These are phyloP conservation scores for Taiwanofungus camphoratus DNA, from an alignment of 1,284 basidiomycete genomes.

Conservation along the genomic window DNA sequence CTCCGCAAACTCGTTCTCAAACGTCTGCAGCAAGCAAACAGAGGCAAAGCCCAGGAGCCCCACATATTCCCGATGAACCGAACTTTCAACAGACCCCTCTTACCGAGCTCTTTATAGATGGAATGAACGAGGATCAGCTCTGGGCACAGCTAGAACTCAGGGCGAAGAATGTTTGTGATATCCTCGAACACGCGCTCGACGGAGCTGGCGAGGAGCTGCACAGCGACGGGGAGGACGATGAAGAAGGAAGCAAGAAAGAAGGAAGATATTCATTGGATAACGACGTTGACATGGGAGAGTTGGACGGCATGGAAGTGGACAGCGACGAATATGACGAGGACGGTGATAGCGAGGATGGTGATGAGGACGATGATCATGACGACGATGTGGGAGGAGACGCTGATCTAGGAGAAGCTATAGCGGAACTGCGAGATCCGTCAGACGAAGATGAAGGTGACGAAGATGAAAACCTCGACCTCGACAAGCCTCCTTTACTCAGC, in stretches of 20 bases:
- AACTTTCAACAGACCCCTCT: slow-evolving; percentile 70
- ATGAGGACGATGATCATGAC: slow-evolving; percentile 31
- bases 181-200: slow-evolving; percentile 55
- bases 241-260: slow-evolving; percentile 27
- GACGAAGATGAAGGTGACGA: slow-evolving; percentile 30
- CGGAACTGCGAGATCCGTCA: slow-evolving; percentile 24
- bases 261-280: slow-evolving; percentile 29
- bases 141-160: slow-evolving; percentile 91
- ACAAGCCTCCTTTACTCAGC: slow-evolving; percentile 29
- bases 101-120: slow-evolving; percentile 69
- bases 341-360: slow-evolving; percentile 34
- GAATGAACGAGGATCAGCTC: slow-evolving; percentile 84
- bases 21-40: slow-evolving; percentile 36
- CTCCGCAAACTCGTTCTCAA: slow-evolving; percentile 70
- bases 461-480: slow-evolving; percentile 31
- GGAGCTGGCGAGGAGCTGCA: slow-evolving; percentile 29
- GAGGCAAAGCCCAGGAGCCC: slow-evolving; percentile 33
- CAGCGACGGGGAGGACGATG: slow-evolving; percentile 28
- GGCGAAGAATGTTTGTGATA: slow-evolving; percentile 57
- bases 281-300: slow-evolving; percentile 33
- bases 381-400: slow-evolving; percentile 31
- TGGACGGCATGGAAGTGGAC: slow-evolving; percentile 28
- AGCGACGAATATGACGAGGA: slow-evolving; percentile 24
- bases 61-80: slow-evolving; percentile 27
- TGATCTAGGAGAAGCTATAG: slow-evolving; percentile 26